Base-by-base conservation (phyloP, 116 monocot genomes). In the Posidonia oceanica region DNA sequence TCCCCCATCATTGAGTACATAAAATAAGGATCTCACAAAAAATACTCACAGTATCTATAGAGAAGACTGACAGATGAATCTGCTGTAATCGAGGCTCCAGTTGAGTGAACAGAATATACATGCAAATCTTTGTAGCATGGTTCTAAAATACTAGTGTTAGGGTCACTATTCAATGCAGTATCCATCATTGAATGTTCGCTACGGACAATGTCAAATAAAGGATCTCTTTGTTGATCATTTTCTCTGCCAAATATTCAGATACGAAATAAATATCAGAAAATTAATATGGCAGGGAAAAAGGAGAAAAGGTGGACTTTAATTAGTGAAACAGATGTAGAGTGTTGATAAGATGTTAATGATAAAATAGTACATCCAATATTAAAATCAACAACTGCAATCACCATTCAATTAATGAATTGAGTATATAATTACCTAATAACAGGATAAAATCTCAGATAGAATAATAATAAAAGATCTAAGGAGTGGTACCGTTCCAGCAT, bases 401-500 rank as follows among this genome's bases (percentile, higher is more conserved):
- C 7, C 48, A 48, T 12, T 48, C 48, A 48, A 48, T 48, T 48
- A 48, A 48, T 48, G 48, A 48, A 48, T 48, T 48, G 11, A 48
- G 48, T 5, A 48, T 10, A 48, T 48, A 48, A 48, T 48, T 48
- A 48, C 7, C 48, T 48, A 48, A 48, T 29, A 29, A 12, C 48
- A 48, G 48, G 48, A 48, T 48, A 7, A 48, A 2, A 12, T 7
- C 8, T 48, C 48, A 48, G 48, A 48, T 7, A 48, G 12, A 48
- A 48, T 10, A 48, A 10, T 12, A 48, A 48, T 12, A 48, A 48
- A 48, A 48, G 48, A 48, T 48, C 3, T 10, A 48, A 48, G 12
- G 48, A 48, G 12, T 7, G 48, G 3, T 83, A 96, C 96, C 92
- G 18, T 76, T 97, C 97, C 68, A 97, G 66, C 97, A 97, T 97